Evolutionary conservation across 192 early-diverging fungal genomes (phyloP), one percentile per base, ranked within the genome.

Genomic region (Geranomyces michiganensis): DNA sequence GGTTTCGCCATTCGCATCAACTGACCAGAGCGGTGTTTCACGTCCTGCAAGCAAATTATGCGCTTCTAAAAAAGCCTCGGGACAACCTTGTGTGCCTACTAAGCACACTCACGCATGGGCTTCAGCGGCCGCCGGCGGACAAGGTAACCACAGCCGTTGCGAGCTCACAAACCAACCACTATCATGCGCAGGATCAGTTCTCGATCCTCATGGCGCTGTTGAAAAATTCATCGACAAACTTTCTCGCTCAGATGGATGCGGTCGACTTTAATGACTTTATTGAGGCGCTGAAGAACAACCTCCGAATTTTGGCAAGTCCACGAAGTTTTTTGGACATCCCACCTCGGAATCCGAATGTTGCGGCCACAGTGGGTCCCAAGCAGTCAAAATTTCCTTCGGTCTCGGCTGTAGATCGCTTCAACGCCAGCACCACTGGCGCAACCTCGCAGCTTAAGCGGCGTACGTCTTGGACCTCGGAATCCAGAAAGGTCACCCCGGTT

Each of bases 181-280:
- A 41, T 10, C 58, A 60, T 17, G 58, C 58, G 22, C 58, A 60
- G 30, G 58, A 60, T 32, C 58, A 60, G 30, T 60, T 60, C 17
- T 60, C 58, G 17, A 60, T 60, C 58, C n/a, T 69, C 8, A 29
- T 62, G 22, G 67, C 67, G n/a, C 67, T 69, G 24, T 33, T 69
- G 13, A 69, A 69, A 61, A 43, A 64, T 21, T 58, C 67, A 14
- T 19, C 49, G 24, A 69, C 67, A 13, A 69, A 69, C 67, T 69
- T 69, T 33, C 67, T 69, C 43, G 24, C 47, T 36, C 49, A 69
- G 31, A 1, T 59, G 24, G 67, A 69, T 29, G 19, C 49, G 29
- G 9, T 65, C 12, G 67, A 69, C 56, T 69, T 69, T 32, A 69
- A 69, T n/a, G 67, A 59, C 21, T 69, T 62, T 2, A 69, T 66